Conservation (phyloP, 345 rosid species). For the Salix udensis region DNA sequence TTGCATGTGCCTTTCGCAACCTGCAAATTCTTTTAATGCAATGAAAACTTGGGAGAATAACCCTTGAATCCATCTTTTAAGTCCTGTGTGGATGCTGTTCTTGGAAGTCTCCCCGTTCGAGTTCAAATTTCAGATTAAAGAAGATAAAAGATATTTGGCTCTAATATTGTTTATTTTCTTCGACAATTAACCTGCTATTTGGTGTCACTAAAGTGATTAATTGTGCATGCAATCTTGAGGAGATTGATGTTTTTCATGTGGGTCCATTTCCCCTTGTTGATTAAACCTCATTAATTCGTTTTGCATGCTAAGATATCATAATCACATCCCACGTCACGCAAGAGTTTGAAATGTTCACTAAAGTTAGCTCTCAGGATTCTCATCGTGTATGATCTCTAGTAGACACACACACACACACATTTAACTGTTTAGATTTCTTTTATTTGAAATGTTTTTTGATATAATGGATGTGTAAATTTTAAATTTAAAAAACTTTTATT, state of each 20-base stretch:
- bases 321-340: not conserved
- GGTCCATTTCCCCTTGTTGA: not conserved
- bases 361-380: not conserved
- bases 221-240: not conserved
- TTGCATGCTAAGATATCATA: not conserved
- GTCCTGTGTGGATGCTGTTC: conserved; percentile 10
- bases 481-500: too few species aligned
- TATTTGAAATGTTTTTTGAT: too few species aligned
- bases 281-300: not conserved
- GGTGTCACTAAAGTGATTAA: not conserved
- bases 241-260: not conserved
- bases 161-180: not conserved
- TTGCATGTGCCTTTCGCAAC: conserved; percentile 2
- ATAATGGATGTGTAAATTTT: too few species aligned
- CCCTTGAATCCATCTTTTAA: conserved; percentile 18
- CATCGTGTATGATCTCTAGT: not conserved
- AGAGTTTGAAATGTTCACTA: not conserved
- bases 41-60: conserved; percentile 19
- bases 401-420: too few species aligned
- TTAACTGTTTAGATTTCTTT: too few species aligned
- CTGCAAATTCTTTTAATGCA: conserved; percentile 20
- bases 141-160: not conserved
- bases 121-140: not conserved
- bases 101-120: conserved; percentile 9
- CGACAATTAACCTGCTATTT: not conserved